These are phyloP conservation scores for Aurantiochytrium sp. DNA, from an alignment of 108 stramenopile species.

Conservation along the genomic window DNA sequence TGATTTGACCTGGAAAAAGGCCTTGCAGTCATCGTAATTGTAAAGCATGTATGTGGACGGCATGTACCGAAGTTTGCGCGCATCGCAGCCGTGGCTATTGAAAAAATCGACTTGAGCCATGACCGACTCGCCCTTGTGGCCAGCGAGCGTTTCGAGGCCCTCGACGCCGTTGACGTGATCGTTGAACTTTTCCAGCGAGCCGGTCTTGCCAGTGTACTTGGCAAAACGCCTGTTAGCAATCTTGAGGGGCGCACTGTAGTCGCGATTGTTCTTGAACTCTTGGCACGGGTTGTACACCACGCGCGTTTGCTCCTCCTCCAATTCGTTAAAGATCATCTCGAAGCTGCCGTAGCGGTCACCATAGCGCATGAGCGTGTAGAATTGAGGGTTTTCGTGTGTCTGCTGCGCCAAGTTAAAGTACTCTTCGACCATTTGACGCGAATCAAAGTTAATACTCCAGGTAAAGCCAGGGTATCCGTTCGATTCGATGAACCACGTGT, in stretches of 20 bases:
- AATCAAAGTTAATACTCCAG: slow-evolving; percentile 2
- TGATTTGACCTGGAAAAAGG: not conserved
- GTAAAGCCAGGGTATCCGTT: slow-evolving; percentile 17
- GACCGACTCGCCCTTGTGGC: slow-evolving; percentile 9
- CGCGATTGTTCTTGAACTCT: slow-evolving; percentile 9
- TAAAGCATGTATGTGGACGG: not conserved
- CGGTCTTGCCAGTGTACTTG: slow-evolving; percentile 9
- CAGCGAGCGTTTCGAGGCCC: slow-evolving; percentile 5
- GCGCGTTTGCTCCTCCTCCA: not conserved
- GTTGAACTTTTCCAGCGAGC: not conserved
- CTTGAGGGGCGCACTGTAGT: slow-evolving; percentile 10
- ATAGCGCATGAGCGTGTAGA: slow-evolving; percentile 6
- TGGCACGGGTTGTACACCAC: slow-evolving; percentile 13
- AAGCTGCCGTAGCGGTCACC: slow-evolving; percentile 4
- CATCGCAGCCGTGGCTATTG: not conserved
- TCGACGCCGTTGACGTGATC: not conserved
- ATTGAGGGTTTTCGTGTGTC: slow-evolving; percentile 1
- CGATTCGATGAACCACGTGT: slow-evolving; percentile 10
- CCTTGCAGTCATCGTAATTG: slow-evolving; percentile 11
- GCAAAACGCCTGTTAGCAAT: not conserved
- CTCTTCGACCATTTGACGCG: slow-evolving; percentile 10
- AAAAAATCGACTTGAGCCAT: not conserved
- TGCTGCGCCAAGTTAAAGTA: slow-evolving; percentile 18
- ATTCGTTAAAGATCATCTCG: slow-evolving; percentile 12
- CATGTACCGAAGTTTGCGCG: slow-evolving; percentile 5